Evolutionary conservation across 106 monocot genomes (phyloP).

Genomic region (Acorus gramineus): DNA sequence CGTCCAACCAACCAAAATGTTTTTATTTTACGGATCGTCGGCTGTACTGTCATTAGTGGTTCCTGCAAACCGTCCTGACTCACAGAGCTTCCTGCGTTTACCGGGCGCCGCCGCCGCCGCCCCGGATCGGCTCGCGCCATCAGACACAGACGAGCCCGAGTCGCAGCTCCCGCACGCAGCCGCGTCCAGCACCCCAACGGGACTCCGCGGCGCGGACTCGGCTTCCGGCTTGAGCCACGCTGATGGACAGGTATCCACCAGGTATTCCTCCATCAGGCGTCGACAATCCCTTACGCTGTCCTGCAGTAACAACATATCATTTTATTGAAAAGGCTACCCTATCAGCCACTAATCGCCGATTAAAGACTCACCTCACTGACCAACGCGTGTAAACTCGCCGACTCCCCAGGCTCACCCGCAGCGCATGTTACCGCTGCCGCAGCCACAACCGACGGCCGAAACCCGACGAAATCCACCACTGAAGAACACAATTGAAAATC

Average conservation of each 20-base stretch:
- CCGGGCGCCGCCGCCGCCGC: neutral
- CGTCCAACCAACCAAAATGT: no score
- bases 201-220: constrained; percentile 30
- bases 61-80: no score
- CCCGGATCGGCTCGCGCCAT: neutral
- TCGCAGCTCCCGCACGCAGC: constrained; percentile 55
- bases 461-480: constrained; percentile 58
- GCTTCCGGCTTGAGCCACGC: constrained; percentile 8
- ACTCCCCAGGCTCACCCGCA: constrained; percentile 14
- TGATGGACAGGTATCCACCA: constrained; percentile 32
- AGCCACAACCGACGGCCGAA: constrained; percentile 42
- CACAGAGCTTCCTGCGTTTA: no score
- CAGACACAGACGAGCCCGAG: constrained; percentile 15
- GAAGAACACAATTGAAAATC: constrained; percentile 1
- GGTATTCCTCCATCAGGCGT: constrained; percentile 39
- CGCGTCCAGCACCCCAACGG: constrained; percentile 67
- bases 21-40: no score
- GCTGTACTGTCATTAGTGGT: no score
- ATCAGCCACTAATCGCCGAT: no score
- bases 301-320: constrained; percentile 15
- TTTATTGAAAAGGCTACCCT: neutral
- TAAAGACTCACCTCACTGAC: constrained; percentile 24
- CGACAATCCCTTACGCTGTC: constrained; percentile 38
- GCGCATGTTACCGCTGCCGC: constrained; percentile 46
- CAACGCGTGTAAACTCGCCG: constrained; percentile 5